Evolutionary conservation across 2,329 filamentous ascomycete genomes (phyloP), one percentile per base, ranked within the genome.

Genomic region (Aureobasidium zeae): DNA sequence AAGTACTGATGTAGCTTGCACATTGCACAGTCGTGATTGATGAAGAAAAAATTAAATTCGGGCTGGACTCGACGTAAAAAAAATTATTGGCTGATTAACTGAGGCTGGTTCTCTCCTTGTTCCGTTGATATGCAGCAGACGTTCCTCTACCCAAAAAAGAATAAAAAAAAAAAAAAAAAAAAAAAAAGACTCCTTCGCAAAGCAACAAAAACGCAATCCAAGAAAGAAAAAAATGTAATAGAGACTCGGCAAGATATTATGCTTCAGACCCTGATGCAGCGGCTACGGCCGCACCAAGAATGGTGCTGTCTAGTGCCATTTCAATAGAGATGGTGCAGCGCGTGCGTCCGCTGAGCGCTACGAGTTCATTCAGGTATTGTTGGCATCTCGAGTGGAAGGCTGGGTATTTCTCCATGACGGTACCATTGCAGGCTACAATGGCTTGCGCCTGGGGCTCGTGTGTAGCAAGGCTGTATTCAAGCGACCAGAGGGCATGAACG

Each of bases 331-430:
- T 74, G 3, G 65, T 61, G 6, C 21, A 13, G 64, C 63, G 49
- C 53, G 52, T 20, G 54, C 56, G 34, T 52, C 68, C 48, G 58
- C 65, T 37, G 57, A 55, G 57, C 46, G 51, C 62, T 36, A 53
- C 70, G 7, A 88, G 64, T 28, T 69, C 64, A 53, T 86, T 69
- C 34, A 88, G 63, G 52, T 78, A 77, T 5, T 57, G 57, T 58
- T 88, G 83, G 54, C 79, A 80, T 30, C 65, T 69, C 22, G 61
- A 62, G 16, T 73, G 67, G 59, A 86, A 89, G 6, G 68, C 66
- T 0, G 84, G 83, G 56, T 88, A 89, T 53, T 81, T 79, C 62
- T 88, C 83, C 39, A 88, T 79, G 37, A 89, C 82, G 20, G 79
- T 83, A 32, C 84, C 84, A 56, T 86, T 87, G 62, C 81, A 88